phyloP scores from a whole-genome alignment of 495 filamentous ascomycete species.

The Penicillium ucsense region DNA sequence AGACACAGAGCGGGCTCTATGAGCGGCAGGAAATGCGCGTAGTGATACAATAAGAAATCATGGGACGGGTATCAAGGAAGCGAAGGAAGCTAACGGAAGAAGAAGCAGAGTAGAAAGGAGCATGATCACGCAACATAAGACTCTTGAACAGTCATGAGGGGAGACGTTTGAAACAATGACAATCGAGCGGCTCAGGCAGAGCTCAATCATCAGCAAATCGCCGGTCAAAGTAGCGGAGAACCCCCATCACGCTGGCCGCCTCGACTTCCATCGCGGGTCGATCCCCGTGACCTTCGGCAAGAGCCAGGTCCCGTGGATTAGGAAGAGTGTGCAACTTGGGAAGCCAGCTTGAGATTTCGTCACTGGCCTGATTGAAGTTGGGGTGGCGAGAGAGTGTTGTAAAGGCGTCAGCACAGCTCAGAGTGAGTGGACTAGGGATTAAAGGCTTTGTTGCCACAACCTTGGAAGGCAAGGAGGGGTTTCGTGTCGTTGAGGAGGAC shows the following conservation, averaged over 20 bases:
- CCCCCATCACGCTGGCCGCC: slow-evolving; percentile 77
- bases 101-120: slow-evolving; percentile 8
- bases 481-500: slow-evolving; percentile 17
- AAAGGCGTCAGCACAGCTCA: slow-evolving; percentile 72
- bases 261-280: slow-evolving; percentile 69
- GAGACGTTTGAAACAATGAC: slow-evolving; percentile 3
- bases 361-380: slow-evolving; percentile 64
- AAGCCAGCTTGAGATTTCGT: slow-evolving; percentile 66
- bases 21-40: slow-evolving; percentile 1
- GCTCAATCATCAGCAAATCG: slow-evolving; percentile 49
- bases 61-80: slow-evolving; percentile 33
- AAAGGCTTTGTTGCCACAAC: slow-evolving; percentile 18
- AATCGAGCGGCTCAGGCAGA: not conserved
- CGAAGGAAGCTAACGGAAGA: not conserved
- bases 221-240: slow-evolving; percentile 73
- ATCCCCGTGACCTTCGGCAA: slow-evolving; percentile 12
- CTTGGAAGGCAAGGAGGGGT: slow-evolving; percentile 18
- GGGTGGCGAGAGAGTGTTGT: slow-evolving; percentile 72
- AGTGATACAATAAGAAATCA: slow-evolving; percentile 24
- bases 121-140: slow-evolving; percentile 1
- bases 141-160: slow-evolving; percentile 8
- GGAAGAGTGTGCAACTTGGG: slow-evolving; percentile 59
- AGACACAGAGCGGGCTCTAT: too few relatives aligned
- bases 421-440: slow-evolving; percentile 25
- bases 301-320: slow-evolving; percentile 28